Conservation (phyloP, 164 flowering plant genomes). For the Malania oleifera region DNA sequence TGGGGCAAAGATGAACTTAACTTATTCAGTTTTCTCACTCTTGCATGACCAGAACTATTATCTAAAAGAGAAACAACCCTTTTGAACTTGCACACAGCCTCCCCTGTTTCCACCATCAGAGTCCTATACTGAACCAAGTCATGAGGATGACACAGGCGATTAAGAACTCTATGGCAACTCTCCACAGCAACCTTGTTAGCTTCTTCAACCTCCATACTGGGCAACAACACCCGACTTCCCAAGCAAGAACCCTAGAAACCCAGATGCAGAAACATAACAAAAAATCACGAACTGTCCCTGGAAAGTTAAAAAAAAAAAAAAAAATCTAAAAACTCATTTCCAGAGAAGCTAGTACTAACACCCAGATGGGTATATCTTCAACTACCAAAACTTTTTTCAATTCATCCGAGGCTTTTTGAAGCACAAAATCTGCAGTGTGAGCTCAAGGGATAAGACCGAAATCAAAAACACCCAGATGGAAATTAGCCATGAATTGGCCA, state of each 20-base stretch:
- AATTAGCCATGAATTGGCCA: neutral
- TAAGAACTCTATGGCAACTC: neutral
- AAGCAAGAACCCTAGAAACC: slow-evolving; percentile 13
- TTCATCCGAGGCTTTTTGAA: neutral
- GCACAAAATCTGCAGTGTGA: neutral
- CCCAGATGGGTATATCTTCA: neutral
- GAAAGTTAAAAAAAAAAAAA: neutral
- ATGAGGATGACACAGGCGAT: neutral
- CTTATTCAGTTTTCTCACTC: neutral
- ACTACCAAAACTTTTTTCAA: too few relatives aligned
- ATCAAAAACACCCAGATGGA: neutral
- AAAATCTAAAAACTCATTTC: slow-evolving; percentile 8
- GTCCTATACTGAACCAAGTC: neutral
- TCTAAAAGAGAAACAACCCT: neutral
- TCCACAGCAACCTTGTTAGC: slow-evolving; percentile 1
- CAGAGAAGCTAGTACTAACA: neutral
- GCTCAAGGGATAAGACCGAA: slow-evolving; percentile 1
- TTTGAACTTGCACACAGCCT: slow-evolving; percentile 6
- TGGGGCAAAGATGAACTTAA: neutral
- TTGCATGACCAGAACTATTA: slow-evolving; percentile 1
- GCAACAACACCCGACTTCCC: neutral
- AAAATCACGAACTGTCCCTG: neutral
- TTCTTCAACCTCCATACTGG: slow-evolving; percentile 5
- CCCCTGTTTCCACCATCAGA: neutral
- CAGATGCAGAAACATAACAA: slow-evolving; percentile 6